phyloP scores from a whole-genome alignment of 2,329 filamentous ascomycete species.

The Coleophoma eucalyptorum region DNA sequence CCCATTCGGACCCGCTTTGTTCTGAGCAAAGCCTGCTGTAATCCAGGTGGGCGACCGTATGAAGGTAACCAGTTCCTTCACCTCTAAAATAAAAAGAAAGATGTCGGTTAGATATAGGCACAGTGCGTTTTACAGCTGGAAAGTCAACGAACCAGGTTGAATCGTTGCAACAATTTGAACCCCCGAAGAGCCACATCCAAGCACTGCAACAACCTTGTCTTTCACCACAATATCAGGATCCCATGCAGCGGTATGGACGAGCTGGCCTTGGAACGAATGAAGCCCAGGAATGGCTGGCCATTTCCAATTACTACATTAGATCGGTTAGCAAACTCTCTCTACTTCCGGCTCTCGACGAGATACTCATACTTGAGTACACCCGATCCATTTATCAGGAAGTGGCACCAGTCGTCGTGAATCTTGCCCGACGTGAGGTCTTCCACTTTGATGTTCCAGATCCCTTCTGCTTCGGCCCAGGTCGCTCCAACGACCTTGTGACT shows the following conservation, averaged over 20 bases:
- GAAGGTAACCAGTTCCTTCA: slow-evolving; percentile 46
- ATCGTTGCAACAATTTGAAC: slow-evolving; percentile 48
- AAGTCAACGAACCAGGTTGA: slow-evolving; percentile 60
- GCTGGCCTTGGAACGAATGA: slow-evolving; percentile 44
- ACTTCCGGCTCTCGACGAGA: not conserved
- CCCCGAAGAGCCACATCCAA: slow-evolving; percentile 53
- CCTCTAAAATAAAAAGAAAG: too few relatives aligned
- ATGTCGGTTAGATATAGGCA: slow-evolving; percentile 40
- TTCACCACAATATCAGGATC: slow-evolving; percentile 42
- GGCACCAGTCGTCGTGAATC: slow-evolving; percentile 39
- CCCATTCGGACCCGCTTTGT: slow-evolving; percentile 2
- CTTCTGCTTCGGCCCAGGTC: slow-evolving; percentile 9
- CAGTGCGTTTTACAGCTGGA: slow-evolving; percentile 44
- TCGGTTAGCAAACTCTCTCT: not conserved
- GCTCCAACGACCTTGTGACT: slow-evolving; percentile 35
- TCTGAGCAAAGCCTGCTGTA: slow-evolving; percentile 16
- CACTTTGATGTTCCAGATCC: slow-evolving; percentile 8
- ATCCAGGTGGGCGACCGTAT: slow-evolving; percentile 56
- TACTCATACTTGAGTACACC: slow-evolving; percentile 34
- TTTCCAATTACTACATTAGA: slow-evolving; percentile 30
- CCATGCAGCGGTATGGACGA: slow-evolving; percentile 55
- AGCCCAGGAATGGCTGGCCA: slow-evolving; percentile 49
- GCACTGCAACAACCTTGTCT: slow-evolving; percentile 44
- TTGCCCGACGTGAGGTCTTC: slow-evolving; percentile 24
- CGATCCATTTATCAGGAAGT: slow-evolving; percentile 45